A percentile compares a stretch with the other conserved stretches of the same genome.
These are phyloP conservation scores for Ganoderma lingzhi DNA, from an alignment of 1,284 basidiomycete species.

Conservation along the genomic window DNA sequence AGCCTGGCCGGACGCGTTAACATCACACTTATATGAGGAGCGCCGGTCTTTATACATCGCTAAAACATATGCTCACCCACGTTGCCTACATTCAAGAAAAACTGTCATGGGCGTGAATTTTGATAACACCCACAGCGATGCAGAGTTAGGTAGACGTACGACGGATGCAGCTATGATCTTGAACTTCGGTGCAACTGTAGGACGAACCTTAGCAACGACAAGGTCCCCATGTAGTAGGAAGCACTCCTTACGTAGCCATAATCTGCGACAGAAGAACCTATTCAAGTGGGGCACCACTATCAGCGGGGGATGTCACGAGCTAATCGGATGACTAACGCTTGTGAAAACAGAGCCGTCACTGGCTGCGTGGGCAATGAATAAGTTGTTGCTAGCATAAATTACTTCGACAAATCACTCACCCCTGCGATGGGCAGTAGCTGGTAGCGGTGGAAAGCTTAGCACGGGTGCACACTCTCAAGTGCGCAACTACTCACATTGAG, in stretches of 20 bases:
- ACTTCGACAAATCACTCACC: too few relatives aligned
- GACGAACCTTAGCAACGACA: too few relatives aligned
- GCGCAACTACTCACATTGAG: too few relatives aligned
- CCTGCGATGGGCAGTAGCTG: too few relatives aligned
- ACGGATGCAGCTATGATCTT: neutral
- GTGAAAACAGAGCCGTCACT: conserved; percentile 11
- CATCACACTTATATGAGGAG: too few relatives aligned
- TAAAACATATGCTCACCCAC: neutral
- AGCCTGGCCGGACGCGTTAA: neutral
- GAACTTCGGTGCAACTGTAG: conserved; percentile 11
- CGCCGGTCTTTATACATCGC: neutral
- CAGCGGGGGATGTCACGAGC: neutral
- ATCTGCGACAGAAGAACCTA: conserved; percentile 19
- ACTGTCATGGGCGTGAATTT: neutral
- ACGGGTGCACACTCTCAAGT: too few relatives aligned
- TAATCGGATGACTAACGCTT: conserved; percentile 1
- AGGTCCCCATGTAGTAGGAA: neutral
- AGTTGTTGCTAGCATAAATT: too few relatives aligned
- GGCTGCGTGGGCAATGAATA: neutral
- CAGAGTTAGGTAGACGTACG: neutral
- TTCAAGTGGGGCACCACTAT: too few relatives aligned
- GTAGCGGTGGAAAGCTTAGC: too few relatives aligned
- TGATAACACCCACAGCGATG: neutral
- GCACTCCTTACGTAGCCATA: conserved; percentile 15
- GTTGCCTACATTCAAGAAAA: neutral